phyloP scores from a whole-genome alignment of 805 yeast species.

The Lachancea dasiensis region DNA sequence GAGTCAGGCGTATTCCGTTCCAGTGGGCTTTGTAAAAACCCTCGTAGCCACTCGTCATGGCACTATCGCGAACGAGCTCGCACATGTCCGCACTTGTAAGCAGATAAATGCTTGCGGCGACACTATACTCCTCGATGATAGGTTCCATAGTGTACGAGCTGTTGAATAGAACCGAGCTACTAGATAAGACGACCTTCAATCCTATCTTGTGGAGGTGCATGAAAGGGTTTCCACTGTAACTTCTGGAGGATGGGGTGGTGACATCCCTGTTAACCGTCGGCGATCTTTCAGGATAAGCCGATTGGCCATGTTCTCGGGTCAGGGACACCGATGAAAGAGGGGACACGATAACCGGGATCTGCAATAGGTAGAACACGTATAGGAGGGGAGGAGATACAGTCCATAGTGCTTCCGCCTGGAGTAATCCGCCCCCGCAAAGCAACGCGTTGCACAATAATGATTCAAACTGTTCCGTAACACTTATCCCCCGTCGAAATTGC shows the following conservation, averaged over 20 bases:
- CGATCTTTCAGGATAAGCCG: constrained; percentile 1
- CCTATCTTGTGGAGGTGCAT: constrained; percentile 29
- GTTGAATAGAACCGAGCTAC: constrained; percentile 27
- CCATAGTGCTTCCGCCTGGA: constrained; percentile 29
- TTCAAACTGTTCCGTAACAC: constrained; percentile 27
- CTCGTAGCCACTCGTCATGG: constrained; percentile 26
- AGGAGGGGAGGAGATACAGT: constrained; percentile 17
- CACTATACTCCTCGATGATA: constrained; percentile 31
- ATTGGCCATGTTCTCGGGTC: constrained; percentile 1
- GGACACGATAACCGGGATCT: constrained; percentile 26
- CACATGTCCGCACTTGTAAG: constrained; percentile 31
- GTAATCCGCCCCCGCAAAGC: constrained; percentile 27
- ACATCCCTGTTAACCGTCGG: constrained; percentile 20
- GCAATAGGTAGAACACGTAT: constrained; percentile 27
- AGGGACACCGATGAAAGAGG: constrained; percentile 29
- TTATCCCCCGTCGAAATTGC: constrained; percentile 18
- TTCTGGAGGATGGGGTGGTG: constrained; percentile 16
- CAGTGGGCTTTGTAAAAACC: constrained; percentile 32
- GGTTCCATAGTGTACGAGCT: constrained; percentile 32
- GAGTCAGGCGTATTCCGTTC: constrained; percentile 22
- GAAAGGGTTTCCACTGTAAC: constrained; percentile 27
- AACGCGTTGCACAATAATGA: constrained; percentile 26
- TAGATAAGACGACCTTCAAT: constrained; percentile 24
- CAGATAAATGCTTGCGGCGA: constrained; percentile 32
- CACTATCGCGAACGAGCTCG: constrained; percentile 29